Base-by-base conservation (phyloP, 2,329 filamentous ascomycete species). In the Neophaeococcomyces aloes region DNA sequence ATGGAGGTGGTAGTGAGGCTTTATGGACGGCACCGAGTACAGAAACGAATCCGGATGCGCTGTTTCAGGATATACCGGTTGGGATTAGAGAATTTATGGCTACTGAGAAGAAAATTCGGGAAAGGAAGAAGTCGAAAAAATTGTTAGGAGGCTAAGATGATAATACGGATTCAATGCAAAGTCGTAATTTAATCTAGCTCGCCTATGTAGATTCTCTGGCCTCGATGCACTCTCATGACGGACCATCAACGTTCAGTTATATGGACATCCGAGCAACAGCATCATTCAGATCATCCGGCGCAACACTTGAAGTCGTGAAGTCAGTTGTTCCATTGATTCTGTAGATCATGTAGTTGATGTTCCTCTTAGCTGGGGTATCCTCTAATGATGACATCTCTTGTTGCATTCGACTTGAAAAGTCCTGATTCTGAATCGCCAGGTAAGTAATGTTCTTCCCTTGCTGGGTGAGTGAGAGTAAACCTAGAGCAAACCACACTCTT, bases 41-140 rank as follows among this genome's bases (percentile, higher is more conserved):
- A 15, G 37, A 30, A 57, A 19, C 51, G 61, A 56, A 66, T 68
- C 62, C 65, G 2, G 72, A 79, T 48, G 60, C 72, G 38, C 59
- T 94, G 29, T 93, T 94, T 57, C 75, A 77, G 38, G 78, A 77
- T 53, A 79, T 98, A 41, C 89, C 91, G 0, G 84, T 96, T 7
- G 91, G 89, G 0, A 95, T 98, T 52, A 72, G 86, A 49, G 89
- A 94, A 62, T 98, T 98, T 58, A 96, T 98, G 89, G 86, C 83
- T 69, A 87, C 82, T 48, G 91, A 98, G 69, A 96, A 96, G 74
- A 81, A 71, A 61, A 64, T 98, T 48, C 89, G 86, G 63, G 72
- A 84, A 62, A 82, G 78, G 62, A 84, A 88, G 59, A 62, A 66
- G 56, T 65, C 69, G 40, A 76, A 79, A 44, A 68, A 72, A n/a